phyloP scores from a whole-genome alignment of 306 rosid species.

The Herpetospermum pedunculosum region DNA sequence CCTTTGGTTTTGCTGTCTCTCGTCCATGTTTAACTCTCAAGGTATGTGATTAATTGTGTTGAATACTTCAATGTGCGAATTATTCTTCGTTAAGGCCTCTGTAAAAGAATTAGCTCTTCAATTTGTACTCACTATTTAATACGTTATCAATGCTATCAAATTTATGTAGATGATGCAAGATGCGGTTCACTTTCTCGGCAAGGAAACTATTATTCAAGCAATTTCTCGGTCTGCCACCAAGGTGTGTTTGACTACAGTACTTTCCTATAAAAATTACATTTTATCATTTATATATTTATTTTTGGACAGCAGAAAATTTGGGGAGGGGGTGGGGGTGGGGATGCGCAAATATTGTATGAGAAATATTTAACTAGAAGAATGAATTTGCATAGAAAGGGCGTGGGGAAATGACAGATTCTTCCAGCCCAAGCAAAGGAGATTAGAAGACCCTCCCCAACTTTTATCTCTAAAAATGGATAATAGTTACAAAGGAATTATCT shows the following conservation, averaged over 20 bases:
- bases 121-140: neutral
- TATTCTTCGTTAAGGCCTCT: neutral
- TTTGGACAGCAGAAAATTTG: neutral
- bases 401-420: neutral
- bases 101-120: neutral
- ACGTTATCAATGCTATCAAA: neutral
- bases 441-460: neutral
- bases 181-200: slow-evolving; percentile 90
- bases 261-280: neutral
- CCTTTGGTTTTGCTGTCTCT: slow-evolving; percentile 98
- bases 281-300: neutral
- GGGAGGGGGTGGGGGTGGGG: neutral
- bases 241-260: slow-evolving; percentile 30
- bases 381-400: no score
- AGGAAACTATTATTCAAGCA: slow-evolving; percentile 90
- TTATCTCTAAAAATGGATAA: neutral
- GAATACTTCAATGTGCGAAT: neutral
- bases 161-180: slow-evolving; percentile 79
- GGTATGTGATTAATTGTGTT: slow-evolving; percentile 31
- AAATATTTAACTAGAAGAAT: neutral
- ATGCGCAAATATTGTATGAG: neutral
- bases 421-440: neutral
- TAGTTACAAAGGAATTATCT: neutral
- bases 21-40: slow-evolving; percentile 95
- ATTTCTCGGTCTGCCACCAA: slow-evolving; percentile 96